A percentile compares a stretch with the other conserved stretches of the same genome.
Conservation (phyloP, 208 protist genomes). For the Chromosphaera perkinsii region DNA sequence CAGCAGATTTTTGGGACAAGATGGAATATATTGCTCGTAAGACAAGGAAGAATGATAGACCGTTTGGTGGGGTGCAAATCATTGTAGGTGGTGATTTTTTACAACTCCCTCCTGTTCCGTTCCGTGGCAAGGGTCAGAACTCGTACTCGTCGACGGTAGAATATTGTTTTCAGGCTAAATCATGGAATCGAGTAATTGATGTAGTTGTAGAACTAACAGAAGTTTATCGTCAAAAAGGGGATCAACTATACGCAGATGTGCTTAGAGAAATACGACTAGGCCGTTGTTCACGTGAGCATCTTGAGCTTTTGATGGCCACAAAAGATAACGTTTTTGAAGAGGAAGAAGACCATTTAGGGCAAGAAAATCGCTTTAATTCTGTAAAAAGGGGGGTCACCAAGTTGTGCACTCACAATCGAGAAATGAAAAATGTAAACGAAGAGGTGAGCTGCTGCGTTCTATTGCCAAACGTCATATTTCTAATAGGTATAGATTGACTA, state of each 20-base stretch:
- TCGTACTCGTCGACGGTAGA: too few species aligned
- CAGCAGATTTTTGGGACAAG: constrained; percentile 39
- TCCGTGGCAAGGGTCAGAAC: too few species aligned
- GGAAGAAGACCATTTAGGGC: too few species aligned
- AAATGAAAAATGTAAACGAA: too few species aligned
- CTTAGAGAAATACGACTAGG: constrained; percentile 14
- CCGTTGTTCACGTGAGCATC: background rate
- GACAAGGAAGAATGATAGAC: background rate
- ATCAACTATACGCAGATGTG: constrained; percentile 2
- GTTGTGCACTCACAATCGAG: too few species aligned
- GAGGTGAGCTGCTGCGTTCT: too few species aligned
- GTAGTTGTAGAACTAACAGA: constrained; percentile 18
- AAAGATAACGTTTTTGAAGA: too few species aligned
- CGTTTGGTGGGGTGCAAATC: constrained; percentile 64
- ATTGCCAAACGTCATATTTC: too few species aligned
- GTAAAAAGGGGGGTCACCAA: too few species aligned
- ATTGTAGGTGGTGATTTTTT: constrained; percentile 59
- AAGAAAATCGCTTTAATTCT: too few species aligned
- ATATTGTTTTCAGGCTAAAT: constrained; percentile 33
- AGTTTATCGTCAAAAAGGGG: constrained; percentile 27
- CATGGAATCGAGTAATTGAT: constrained; percentile 9
- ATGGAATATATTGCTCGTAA: constrained; percentile 36
- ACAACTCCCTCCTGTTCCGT: constrained; percentile 57
- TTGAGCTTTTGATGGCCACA: background rate
- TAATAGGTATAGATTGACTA: too few species aligned